phyloP scores from a whole-genome alignment of 768 basidiomycete genomes.

The Solioccasus polychromus region DNA sequence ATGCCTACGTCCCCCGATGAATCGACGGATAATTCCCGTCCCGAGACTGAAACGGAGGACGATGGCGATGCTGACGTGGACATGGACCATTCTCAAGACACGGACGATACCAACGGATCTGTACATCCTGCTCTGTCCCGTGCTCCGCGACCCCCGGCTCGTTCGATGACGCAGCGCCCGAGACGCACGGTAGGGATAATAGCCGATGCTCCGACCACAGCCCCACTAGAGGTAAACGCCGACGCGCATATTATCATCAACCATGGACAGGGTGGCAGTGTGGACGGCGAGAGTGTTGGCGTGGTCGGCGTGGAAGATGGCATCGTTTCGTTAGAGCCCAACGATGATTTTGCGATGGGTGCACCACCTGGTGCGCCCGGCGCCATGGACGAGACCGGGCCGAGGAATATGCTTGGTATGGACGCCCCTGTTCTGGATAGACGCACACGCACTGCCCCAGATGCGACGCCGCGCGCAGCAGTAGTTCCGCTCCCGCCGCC shows the following conservation, averaged over 20 bases:
- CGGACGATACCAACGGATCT: slow-evolving; percentile 28
- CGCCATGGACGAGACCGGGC: slow-evolving; percentile 47
- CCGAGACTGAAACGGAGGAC: slow-evolving; percentile 78
- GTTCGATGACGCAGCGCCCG: slow-evolving; percentile 34
- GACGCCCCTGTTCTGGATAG: slow-evolving; percentile 27
- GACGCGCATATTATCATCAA: slow-evolving; percentile 55
- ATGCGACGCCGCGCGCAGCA: slow-evolving; percentile 64
- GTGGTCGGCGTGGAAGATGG: slow-evolving; percentile 64
- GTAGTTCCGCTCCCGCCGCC: slow-evolving; percentile 50
- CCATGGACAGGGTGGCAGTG: slow-evolving; percentile 38
- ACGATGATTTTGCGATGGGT: slow-evolving; percentile 88
- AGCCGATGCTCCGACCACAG: slow-evolving; percentile 35
- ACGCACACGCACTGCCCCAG: slow-evolving; percentile 43
- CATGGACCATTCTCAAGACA: slow-evolving; percentile 42
- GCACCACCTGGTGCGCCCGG: slow-evolving; percentile 91
- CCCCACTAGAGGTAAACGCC: slow-evolving; percentile 38
- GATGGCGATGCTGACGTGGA: slow-evolving; percentile 58
- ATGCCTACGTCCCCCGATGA: slow-evolving; percentile 40
- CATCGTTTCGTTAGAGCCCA: slow-evolving; percentile 73
- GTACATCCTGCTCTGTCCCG: slow-evolving; percentile 32
- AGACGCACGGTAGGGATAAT: slow-evolving; percentile 50
- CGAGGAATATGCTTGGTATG: slow-evolving; percentile 28
- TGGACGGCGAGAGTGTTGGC: slow-evolving; percentile 41
- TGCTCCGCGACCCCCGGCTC: slow-evolving; percentile 23
- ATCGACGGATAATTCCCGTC: slow-evolving; percentile 51